Conservation (phyloP, 2,329 filamentous ascomycete species). For the Aureobasidium sp. region DNA sequence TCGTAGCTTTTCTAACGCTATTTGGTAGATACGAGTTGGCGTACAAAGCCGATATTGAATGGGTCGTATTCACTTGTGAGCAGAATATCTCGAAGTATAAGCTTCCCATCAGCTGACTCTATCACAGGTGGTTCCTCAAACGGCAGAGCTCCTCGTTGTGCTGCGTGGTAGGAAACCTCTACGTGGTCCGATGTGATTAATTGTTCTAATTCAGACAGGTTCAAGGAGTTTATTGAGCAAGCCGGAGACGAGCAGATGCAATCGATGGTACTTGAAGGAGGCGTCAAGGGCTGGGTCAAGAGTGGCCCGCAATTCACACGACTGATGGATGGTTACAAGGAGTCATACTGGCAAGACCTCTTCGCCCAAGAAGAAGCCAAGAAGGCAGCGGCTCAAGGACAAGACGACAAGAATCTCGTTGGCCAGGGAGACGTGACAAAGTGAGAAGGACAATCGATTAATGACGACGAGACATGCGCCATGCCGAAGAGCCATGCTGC, state of each 20-base stretch:
- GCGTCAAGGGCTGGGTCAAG: conserved; percentile 38
- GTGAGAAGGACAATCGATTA: background rate
- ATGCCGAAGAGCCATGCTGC: background rate
- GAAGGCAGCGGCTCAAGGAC: conserved; percentile 3
- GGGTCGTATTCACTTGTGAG: conserved; percentile 38
- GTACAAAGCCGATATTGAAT: conserved; percentile 35
- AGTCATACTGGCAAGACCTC: conserved; percentile 34
- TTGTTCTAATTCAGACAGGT: background rate
- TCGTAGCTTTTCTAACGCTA: too few relatives aligned
- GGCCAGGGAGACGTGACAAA: conserved; percentile 9
- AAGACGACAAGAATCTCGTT: background rate
- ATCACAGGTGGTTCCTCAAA: conserved; percentile 14
- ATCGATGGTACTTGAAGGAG: conserved; percentile 34
- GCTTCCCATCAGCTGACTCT: background rate
- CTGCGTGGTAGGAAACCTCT: conserved; percentile 22
- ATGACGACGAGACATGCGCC: background rate
- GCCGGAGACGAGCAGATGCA: conserved; percentile 30
- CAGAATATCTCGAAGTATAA: conserved; percentile 17
- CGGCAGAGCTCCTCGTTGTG: conserved; percentile 26
- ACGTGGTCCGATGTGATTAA: background rate
- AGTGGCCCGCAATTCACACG: conserved; percentile 29
- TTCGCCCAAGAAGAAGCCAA: conserved; percentile 21
- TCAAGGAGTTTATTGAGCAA: conserved; percentile 15
- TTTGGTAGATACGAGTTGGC: conserved; percentile 26
- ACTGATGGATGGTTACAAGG: conserved; percentile 32